These are phyloP conservation scores for Actinidia arguta DNA, from an alignment of 179 eudicot species.

Conservation along the genomic window DNA sequence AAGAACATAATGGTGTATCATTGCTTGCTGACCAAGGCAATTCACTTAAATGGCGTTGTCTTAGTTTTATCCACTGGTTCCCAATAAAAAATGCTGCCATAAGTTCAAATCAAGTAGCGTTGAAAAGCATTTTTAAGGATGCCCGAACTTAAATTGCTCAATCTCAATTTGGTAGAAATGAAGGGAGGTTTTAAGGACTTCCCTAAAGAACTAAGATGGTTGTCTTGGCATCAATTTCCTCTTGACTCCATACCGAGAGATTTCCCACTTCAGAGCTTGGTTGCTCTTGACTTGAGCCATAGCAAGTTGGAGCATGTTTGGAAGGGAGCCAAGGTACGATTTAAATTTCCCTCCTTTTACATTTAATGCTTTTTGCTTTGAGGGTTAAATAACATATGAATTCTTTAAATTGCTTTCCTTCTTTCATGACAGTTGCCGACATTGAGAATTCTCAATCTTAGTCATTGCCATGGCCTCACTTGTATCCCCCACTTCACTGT, in stretches of 20 bases:
- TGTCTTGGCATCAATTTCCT: constrained; percentile 11
- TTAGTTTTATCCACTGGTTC: neutral
- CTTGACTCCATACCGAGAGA: neutral
- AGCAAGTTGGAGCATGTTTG: constrained; percentile 17
- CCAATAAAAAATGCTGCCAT: neutral
- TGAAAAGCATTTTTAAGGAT: constrained; percentile 9
- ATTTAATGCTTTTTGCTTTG: neutral
- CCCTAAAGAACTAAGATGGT: neutral
- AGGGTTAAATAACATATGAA: too few relatives aligned
- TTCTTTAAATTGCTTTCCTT: neutral
- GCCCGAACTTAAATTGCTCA: neutral
- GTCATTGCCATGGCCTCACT: neutral
- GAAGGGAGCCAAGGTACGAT: neutral
- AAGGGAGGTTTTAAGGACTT: neutral
- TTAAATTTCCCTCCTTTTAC: too few relatives aligned
- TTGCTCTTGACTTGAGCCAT: neutral
- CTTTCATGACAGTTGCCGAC: too few relatives aligned
- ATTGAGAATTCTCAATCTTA: neutral
- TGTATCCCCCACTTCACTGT: neutral
- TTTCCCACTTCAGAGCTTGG: neutral
- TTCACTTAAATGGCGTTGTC: neutral
- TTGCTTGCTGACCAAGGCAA: neutral
- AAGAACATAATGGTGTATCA: neutral
- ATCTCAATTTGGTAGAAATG: neutral
- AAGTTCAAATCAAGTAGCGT: neutral